Percentiles rank a stretch among this genome's conserved stretches.
These are phyloP conservation scores for Termitomyces sp. DNA, from an alignment of 768 basidiomycete genomes.

Conservation along the genomic window DNA sequence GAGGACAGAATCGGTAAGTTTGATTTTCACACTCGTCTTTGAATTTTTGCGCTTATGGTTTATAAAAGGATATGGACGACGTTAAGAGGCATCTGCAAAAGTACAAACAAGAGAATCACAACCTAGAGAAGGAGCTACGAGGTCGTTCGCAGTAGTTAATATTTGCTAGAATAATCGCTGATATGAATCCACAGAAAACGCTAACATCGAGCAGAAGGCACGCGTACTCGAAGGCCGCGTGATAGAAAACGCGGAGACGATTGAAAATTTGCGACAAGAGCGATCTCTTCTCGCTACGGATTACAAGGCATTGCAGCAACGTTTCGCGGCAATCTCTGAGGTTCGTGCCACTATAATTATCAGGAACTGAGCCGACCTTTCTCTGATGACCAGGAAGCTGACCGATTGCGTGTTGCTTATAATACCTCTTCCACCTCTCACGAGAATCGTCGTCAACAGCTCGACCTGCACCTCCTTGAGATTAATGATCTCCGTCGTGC, in stretches of 20 bases:
- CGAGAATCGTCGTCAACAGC: slow-evolving; percentile 67
- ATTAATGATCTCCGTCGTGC: slow-evolving; percentile 75
- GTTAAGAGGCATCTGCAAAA: slow-evolving; percentile 65
- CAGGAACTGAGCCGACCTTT: background rate
- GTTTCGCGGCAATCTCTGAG: slow-evolving; percentile 64
- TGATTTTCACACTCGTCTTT: background rate
- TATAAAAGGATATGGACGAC: slow-evolving; percentile 73
- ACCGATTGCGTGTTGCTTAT: slow-evolving; percentile 61
- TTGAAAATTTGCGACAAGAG: slow-evolving; percentile 76
- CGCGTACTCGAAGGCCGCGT: slow-evolving; percentile 66
- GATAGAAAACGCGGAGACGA: slow-evolving; percentile 63
- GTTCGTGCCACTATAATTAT: slow-evolving; percentile 33
- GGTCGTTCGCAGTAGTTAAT: slow-evolving; percentile 35
- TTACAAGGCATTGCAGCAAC: slow-evolving; percentile 70
- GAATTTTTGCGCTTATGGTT: slow-evolving; percentile 4
- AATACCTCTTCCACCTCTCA: slow-evolving; percentile 62
- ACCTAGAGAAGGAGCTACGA: slow-evolving; percentile 71
- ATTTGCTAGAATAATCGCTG: background rate
- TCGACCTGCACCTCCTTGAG: slow-evolving; percentile 68
- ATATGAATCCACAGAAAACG: slow-evolving; percentile 44
- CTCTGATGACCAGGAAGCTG: slow-evolving; percentile 43
- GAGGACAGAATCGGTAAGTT: slow-evolving; percentile 65
- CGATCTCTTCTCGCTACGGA: slow-evolving; percentile 66
- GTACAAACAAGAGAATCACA: slow-evolving; percentile 70
- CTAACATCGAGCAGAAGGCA: slow-evolving; percentile 70